phyloP scores from a whole-genome alignment of 1,284 basidiomycete species.

The Ganoderma lingzhi region DNA sequence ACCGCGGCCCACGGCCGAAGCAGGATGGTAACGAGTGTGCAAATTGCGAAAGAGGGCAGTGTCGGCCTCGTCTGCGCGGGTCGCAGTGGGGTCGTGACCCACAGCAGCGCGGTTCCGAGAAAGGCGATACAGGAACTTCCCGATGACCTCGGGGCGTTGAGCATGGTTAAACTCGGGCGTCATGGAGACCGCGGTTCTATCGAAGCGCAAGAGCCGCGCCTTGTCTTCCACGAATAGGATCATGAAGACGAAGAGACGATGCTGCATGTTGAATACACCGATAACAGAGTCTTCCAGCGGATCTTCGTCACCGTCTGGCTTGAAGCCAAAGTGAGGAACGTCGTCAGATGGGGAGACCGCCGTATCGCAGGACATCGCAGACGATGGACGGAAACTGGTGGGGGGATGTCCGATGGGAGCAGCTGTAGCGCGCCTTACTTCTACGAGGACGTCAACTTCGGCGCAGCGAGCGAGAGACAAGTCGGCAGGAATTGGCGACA shows the following conservation, averaged over 20 bases:
- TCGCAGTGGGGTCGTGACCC: neutral
- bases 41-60: neutral
- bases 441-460: neutral
- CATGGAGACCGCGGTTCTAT: neutral
- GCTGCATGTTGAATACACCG: neutral
- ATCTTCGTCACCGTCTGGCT: neutral
- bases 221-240: neutral
- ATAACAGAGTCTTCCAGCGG: neutral
- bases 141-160: conserved; percentile 18
- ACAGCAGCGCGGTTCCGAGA: neutral
- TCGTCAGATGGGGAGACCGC: neutral
- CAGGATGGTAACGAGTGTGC: neutral
- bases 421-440: neutral
- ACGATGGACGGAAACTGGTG: no score
- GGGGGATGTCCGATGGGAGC: no score
- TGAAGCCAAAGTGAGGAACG: neutral
- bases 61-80: neutral
- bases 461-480: neutral
- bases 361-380: no score
- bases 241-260: neutral
- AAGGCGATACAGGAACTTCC: conserved; percentile 28
- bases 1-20: neutral
- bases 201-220: conserved; percentile 13
- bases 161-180: conserved; percentile 22
- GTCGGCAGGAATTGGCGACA: neutral